Percentiles rank a stretch among this genome's conserved stretches.
Evolutionary conservation across 2,329 filamentous ascomycete species (phyloP).

Genomic region (Pyrenochaeta sp.): DNA sequence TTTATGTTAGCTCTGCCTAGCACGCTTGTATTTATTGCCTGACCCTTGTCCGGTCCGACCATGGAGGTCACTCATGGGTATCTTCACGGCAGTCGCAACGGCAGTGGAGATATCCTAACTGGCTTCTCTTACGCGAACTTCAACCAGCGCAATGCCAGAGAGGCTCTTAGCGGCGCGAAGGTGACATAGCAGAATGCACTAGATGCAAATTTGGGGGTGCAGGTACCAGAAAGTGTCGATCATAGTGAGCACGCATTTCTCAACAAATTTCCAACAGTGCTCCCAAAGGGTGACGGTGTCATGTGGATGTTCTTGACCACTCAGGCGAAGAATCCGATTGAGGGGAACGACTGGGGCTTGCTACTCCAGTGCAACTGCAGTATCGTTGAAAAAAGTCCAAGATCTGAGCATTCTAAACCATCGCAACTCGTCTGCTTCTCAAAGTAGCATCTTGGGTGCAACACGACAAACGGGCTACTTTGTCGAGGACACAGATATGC

Average conservation of each 20-base stretch:
- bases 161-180: neutral
- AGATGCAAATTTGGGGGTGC: neutral
- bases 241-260: constrained; percentile 2
- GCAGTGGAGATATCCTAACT: neutral
- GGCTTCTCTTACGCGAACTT: constrained; percentile 10
- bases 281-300: constrained; percentile 6
- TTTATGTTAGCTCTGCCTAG: constrained; percentile 7
- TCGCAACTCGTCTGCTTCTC: neutral
- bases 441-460: neutral
- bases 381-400: neutral
- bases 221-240: constrained; percentile 5
- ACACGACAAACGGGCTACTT: neutral
- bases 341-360: constrained; percentile 9
- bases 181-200: neutral
- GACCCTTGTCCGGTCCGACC: constrained; percentile 7
- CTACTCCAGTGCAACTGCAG: constrained; percentile 13
- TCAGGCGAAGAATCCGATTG: constrained; percentile 9
- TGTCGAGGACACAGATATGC: neutral
- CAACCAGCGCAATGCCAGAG: constrained; percentile 3
- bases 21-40: constrained; percentile 10
- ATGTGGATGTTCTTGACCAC: constrained; percentile 1
- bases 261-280: neutral
- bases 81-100: neutral
- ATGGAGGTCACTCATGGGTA: constrained; percentile 9
- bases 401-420: constrained; percentile 5